Evolutionary conservation across 2,329 filamentous ascomycete genomes (phyloP), one percentile per base, ranked within the genome.

Genomic region (Arthrobotrys conoides): DNA sequence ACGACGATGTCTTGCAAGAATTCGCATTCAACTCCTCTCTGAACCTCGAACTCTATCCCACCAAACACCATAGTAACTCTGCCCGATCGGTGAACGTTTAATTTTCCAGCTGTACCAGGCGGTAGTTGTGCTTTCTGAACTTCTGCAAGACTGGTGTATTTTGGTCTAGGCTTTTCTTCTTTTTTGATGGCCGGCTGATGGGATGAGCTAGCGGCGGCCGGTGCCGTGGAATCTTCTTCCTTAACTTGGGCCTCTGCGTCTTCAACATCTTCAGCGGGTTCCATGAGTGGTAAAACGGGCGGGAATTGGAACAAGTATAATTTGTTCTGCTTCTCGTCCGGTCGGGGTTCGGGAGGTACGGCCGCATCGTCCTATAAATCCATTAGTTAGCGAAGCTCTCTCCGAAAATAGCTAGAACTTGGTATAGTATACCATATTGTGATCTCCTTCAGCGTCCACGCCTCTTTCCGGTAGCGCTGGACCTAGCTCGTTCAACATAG

Each of bases 11-110:
- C 90, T 83, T 91, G 89, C 75, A 90, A 83, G 81, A 90, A 91
- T 24, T 86, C 86, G 48, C 88, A 86, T 8, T 87, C 86, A 12
- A 87, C 87, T 0, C 88, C 90, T 71, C 88, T 87, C 70, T 86
- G 86, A 18, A 91, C 83, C 75, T 89, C 87, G 81, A 90, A 86
- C 80, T 86, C 87, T 51, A 88, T 88, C 12, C 89, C 88, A 53
- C 89, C 90, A 89, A 90, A 91, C 81, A 89, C 86, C 80, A 91
- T 84, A 10, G 88, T 89, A 38, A 90, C 88, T 55, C 87, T 87
- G 5, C 90, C 90, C 3, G 89, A 91, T 55, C 87, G 85, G 82
- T 90, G 89, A 3, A 91, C 87, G 38, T 89, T 86, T 27, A 91
- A 82, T 81, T 90, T 90, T 64, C 90, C 90, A 5, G 89, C 89